phyloP scores from a whole-genome alignment of 1,284 basidiomycete genomes.

The Rhodotorula glutinis region DNA sequence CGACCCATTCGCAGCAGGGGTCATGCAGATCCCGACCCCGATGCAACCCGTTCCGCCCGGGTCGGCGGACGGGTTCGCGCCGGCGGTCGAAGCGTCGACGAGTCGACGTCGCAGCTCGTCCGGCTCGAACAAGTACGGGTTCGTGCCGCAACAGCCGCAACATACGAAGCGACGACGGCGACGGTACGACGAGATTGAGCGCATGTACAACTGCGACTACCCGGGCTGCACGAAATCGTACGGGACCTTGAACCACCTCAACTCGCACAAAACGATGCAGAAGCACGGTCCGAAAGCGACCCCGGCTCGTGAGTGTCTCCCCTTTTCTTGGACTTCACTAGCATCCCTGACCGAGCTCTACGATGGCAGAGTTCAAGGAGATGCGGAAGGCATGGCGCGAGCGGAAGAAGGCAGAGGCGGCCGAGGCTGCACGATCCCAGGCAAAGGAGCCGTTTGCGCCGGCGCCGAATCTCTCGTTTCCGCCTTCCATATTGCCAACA shows the following conservation, averaged over 20 bases:
- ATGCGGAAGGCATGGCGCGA: conserved; percentile 93
- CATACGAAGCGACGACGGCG: conserved; percentile 72
- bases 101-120: conserved; percentile 10
- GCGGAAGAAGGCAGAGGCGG: conserved; percentile 72
- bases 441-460: conserved; percentile 3
- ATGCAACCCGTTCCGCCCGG: not conserved
- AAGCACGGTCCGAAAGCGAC: conserved; percentile 79
- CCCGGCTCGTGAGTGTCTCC: conserved; percentile 64
- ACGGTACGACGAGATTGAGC: conserved; percentile 85
- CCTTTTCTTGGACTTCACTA: not conserved
- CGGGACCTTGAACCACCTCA: conserved; percentile 71
- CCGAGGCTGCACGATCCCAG: conserved; percentile 16
- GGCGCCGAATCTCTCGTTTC: not conserved
- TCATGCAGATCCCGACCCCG: not conserved
- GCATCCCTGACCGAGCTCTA: conserved; percentile 2
- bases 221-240: conserved; percentile 72
- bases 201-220: conserved; percentile 80
- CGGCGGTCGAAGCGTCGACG: not conserved
- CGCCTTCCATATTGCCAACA: not conserved
- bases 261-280: conserved; percentile 89
- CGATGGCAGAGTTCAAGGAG: conserved; percentile 83
- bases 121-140: conserved; percentile 57
- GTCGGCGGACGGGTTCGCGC: conserved; percentile 1
- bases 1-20: conserved; percentile 11
- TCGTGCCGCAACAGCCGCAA: conserved; percentile 72